A percentile compares a stretch with the other conserved stretches of the same genome.
These are phyloP conservation scores for Beauveria medogensis DNA, from an alignment of 2,329 filamentous ascomycete species.

Conservation along the genomic window DNA sequence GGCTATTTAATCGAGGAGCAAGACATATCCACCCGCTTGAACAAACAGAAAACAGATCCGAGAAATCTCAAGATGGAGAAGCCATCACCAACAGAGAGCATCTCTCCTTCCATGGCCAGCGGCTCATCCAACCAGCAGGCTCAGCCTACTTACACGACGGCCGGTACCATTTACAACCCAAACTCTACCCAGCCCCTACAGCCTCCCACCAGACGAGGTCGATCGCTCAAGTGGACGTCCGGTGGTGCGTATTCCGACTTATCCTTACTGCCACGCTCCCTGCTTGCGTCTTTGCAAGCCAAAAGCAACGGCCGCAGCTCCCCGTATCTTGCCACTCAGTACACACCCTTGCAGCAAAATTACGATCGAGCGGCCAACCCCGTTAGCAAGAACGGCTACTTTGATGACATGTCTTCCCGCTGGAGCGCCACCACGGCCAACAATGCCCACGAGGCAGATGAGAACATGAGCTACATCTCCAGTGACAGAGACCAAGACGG, in stretches of 20 bases:
- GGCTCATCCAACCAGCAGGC: constrained; percentile 18
- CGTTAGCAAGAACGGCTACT: constrained; percentile 1
- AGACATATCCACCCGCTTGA: constrained; percentile 4
- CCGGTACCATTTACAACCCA: constrained; percentile 48
- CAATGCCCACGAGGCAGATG: not conserved
- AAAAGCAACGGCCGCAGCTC: constrained; percentile 18
- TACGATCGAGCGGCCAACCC: constrained; percentile 43
- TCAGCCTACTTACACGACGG: constrained; percentile 44
- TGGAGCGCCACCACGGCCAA: not conserved
- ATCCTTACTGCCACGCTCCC: constrained; percentile 28
- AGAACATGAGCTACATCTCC: not conserved
- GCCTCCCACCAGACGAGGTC: constrained; percentile 42
- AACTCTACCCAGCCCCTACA: constrained; percentile 38
- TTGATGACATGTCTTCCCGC: not conserved
- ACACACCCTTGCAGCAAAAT: constrained; percentile 47
- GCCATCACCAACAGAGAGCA: constrained; percentile 19
- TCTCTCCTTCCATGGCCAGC: constrained; percentile 17
- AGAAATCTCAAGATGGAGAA: constrained; percentile 24
- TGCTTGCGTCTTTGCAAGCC: constrained; percentile 28
- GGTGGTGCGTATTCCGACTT: constrained; percentile 23
- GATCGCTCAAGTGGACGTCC: constrained; percentile 34
- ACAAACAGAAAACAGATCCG: not conserved
- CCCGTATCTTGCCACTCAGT: constrained; percentile 27
- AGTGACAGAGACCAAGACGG: constrained; percentile 15
- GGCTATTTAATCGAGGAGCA: constrained; percentile 5